phyloP scores from a whole-genome alignment of 768 basidiomycete genomes.

The Leucosporidium yakuticum region DNA sequence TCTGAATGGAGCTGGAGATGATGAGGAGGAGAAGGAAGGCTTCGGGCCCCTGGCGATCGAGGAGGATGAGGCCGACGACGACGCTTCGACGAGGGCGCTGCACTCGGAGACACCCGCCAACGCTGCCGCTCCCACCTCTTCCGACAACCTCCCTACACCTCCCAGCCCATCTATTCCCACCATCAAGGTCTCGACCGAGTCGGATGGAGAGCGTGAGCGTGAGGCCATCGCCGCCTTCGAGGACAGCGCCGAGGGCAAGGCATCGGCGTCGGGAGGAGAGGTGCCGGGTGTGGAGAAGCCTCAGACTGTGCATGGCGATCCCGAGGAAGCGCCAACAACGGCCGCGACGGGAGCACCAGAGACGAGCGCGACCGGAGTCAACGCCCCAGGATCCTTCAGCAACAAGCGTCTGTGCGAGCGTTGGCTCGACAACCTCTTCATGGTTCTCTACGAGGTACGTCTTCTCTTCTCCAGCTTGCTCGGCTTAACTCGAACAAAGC shows the following conservation, averaged over 20 bases:
- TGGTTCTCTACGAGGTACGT: conserved; percentile 93
- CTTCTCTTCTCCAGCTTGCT: conserved; percentile 10
- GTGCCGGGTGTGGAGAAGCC: conserved; percentile 30
- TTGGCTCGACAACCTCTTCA: conserved; percentile 96
- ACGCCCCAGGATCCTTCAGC: conserved; percentile 54
- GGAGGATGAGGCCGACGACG: conserved; percentile 58
- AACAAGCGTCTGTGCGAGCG: conserved; percentile 95
- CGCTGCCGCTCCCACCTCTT: conserved; percentile 37
- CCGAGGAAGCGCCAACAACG: conserved; percentile 11
- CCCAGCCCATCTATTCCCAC: conserved; percentile 50
- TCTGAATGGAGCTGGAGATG: conserved; percentile 24
- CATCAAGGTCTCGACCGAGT: conserved; percentile 73
- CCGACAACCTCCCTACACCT: conserved; percentile 20
- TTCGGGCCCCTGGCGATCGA: conserved; percentile 54
- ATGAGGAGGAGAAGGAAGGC: conserved; percentile 41
- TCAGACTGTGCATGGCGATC: conserved; percentile 8
- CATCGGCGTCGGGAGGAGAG: conserved; percentile 7
- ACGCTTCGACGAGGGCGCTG: conserved; percentile 65
- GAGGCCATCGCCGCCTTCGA: conserved; percentile 45
- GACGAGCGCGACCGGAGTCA: conserved; percentile 14
- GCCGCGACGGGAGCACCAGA: conserved; percentile 6
- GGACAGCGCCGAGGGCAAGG: conserved; percentile 29
- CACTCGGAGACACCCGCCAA: conserved; percentile 41
- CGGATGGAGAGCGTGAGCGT: conserved; percentile 54
- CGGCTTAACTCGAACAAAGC: background rate